These are phyloP conservation scores for Neonectria faginata DNA, from an alignment of 2,329 filamentous ascomycete species.

Conservation along the genomic window DNA sequence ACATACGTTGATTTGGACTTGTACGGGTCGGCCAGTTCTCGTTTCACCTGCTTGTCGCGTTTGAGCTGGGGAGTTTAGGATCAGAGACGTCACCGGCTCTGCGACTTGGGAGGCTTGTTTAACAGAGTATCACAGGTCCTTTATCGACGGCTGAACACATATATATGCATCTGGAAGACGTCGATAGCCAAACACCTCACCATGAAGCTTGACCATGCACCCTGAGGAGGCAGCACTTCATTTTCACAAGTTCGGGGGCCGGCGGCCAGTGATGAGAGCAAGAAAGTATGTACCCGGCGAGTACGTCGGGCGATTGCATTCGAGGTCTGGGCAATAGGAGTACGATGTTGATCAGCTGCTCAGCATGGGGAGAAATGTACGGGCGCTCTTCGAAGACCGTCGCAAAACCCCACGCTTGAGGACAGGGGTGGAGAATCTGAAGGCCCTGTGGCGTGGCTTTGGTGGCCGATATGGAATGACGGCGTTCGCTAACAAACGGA, in stretches of 20 bases:
- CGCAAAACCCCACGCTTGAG: conserved; percentile 18
- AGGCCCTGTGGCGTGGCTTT: conserved; percentile 1
- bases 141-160: background rate
- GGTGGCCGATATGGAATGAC: background rate
- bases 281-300: conserved; percentile 1
- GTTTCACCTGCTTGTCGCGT: background rate
- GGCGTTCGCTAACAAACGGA: conserved; percentile 5
- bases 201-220: conserved; percentile 2
- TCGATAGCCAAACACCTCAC: conserved; percentile 9
- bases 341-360: background rate
- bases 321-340: background rate
- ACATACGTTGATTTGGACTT: background rate
- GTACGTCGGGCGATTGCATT: background rate
- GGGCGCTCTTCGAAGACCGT: background rate
- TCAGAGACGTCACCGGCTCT: conserved; percentile 5
- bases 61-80: conserved; percentile 1
- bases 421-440: conserved; percentile 3
- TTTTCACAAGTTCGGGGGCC: conserved; percentile 19
- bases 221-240: conserved; percentile 1
- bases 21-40: background rate
- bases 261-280: conserved; percentile 19
- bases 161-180: background rate
- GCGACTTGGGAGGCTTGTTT: background rate
- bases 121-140: background rate
- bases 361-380: background rate